Percentiles rank a stretch among this genome's conserved stretches.
These are phyloP conservation scores for Hypholoma fasciculare DNA, from an alignment of 768 basidiomycete genomes.

Conservation along the genomic window DNA sequence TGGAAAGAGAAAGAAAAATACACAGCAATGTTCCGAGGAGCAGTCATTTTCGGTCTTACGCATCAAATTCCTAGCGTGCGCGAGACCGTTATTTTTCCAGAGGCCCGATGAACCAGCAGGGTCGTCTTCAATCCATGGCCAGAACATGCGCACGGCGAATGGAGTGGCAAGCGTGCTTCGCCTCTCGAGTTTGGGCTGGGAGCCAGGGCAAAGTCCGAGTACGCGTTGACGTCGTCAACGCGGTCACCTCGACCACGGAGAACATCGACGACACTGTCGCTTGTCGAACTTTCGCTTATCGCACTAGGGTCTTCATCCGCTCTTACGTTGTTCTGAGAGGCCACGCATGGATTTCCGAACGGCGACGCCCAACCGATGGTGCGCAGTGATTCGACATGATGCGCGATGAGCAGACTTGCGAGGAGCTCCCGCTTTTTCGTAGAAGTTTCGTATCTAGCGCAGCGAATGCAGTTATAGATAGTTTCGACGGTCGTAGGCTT, in stretches of 20 bases:
- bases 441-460: conserved; percentile 24
- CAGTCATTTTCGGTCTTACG: neutral
- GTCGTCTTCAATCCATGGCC: conserved; percentile 8
- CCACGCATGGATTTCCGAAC: conserved; percentile 11
- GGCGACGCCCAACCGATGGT: conserved; percentile 56
- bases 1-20: too few relatives aligned
- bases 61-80: conserved; percentile 3
- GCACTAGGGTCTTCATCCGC: neutral
- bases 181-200: neutral
- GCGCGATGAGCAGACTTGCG: conserved; percentile 46
- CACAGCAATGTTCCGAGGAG: too few relatives aligned
- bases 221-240: neutral
- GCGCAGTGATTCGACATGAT: conserved; percentile 40
- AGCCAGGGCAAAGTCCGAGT: neutral
- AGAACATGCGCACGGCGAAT: neutral
- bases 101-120: conserved; percentile 1
- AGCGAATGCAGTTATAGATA: conserved; percentile 36
- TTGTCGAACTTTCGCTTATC: neutral
- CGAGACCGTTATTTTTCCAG: conserved; percentile 4
- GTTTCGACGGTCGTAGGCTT: conserved; percentile 23
- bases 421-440: conserved; percentile 46
- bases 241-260: neutral
- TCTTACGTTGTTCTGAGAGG: conserved; percentile 12
- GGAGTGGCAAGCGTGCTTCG: neutral
- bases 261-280: neutral